Evolutionary conservation across 441 rosid genomes (phyloP), one percentile per base, ranked within the genome.

Genomic region (Euphorbia celastroides): DNA sequence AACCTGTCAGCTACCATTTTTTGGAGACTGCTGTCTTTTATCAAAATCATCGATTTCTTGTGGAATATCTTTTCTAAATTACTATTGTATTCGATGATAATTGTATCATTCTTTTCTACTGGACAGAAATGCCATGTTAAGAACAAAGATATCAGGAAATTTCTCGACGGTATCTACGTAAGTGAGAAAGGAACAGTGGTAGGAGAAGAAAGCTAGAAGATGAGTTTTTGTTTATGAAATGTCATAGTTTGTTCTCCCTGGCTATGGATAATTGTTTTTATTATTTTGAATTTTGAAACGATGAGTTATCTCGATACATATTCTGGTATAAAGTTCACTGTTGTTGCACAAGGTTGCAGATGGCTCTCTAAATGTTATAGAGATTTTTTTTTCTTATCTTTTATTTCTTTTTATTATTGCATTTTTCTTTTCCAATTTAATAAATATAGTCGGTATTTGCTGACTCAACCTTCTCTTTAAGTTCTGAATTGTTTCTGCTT

Each of bases 41-140:
- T 38, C 12, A 38, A 3, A 38, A 38, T 7, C 44, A 2, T 38
- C 44, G 12, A 38, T 38, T 38, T 3, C 44, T 34, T 9, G 38
- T 34, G 38, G 38, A 34, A 34, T 9, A 34, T 9, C 4, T 34
- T 34, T 34, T 9, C 38, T 34, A 34, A 3, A 9, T 4, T 4
- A 34, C 38, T 34, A 34, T 34, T 34, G 5, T 34, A 9, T 69
- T n/a, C 10, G 34, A 5, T 38, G 14, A 68, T 60, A 52, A 64
- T 23, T 10, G 31, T 2, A 16, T 7, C 20, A 3, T 9, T 34
- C 38, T 34, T 68, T 44, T 62, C 26, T 22, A 50, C 60, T 64
- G 32, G 11, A 68, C 88, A 90, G 97, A 90, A 90, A 88, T 88
- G 95, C 64, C 93, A 88, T 73, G 97, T 90, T 57, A 86, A 90